These are phyloP conservation scores for Telfairia occidentalis DNA, from an alignment of 331 rosid genomes.

Conservation along the genomic window DNA sequence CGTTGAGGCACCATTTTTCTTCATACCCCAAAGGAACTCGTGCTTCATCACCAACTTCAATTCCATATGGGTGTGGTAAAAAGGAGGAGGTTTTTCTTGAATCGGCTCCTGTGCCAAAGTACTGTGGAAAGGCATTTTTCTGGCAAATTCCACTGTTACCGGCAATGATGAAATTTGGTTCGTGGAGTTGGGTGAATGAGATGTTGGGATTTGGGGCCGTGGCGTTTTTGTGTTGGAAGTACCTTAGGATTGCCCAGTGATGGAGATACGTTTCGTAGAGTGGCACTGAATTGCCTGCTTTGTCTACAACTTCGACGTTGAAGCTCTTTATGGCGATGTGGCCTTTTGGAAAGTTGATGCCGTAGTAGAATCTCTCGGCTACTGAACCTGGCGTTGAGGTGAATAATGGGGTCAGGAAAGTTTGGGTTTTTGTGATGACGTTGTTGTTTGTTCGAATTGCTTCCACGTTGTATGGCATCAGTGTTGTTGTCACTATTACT, in stretches of 20 bases:
- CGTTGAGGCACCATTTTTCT: constrained; percentile 36
- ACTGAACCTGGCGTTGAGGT: constrained; percentile 30
- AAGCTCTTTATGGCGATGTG: constrained; percentile 54
- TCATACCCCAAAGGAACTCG: constrained; percentile 30
- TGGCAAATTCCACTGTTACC: constrained; percentile 32
- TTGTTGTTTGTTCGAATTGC: too few relatives aligned
- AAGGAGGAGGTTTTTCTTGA: constrained; percentile 21
- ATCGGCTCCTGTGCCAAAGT: constrained; percentile 37
- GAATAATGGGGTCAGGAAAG: constrained; percentile 39
- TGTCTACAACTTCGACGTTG: constrained; percentile 61
- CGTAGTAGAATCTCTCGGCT: constrained; percentile 17
- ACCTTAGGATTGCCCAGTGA: constrained; percentile 24
- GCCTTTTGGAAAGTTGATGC: constrained; percentile 48
- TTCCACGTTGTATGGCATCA: constrained; percentile 10
- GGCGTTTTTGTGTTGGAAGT: neutral
- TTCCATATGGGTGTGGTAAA: constrained; percentile 33
- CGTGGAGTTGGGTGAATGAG: neutral
- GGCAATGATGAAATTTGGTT: neutral
- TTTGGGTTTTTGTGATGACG: constrained; percentile 28
- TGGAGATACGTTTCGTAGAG: constrained; percentile 62
- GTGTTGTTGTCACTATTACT: neutral
- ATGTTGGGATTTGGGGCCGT: neutral
- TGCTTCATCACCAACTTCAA: constrained; percentile 30
- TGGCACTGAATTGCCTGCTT: constrained; percentile 41
- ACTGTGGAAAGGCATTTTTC: constrained; percentile 17